Conservation (phyloP, 2,329 filamentous ascomycete genomes). For the Fonsecaea nubica region DNA sequence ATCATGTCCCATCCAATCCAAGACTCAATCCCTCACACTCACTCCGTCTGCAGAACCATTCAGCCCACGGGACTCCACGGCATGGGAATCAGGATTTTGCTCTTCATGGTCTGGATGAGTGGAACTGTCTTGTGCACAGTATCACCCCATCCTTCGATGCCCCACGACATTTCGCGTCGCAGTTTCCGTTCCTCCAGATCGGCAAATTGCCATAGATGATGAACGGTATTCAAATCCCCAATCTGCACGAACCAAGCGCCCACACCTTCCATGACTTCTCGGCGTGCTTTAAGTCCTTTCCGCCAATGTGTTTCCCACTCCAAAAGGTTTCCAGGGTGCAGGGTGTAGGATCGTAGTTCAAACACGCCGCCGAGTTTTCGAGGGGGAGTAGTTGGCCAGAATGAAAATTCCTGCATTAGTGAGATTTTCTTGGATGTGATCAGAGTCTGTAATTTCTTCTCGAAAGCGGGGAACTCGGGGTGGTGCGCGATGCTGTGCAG, state of each 20-base stretch:
- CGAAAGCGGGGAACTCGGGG: constrained; percentile 82
- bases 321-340: constrained; percentile 92
- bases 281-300: constrained; percentile 83
- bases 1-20: neutral
- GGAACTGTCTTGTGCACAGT: constrained; percentile 99
- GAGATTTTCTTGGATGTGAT: constrained; percentile 85
- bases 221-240: constrained; percentile 94
- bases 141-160: constrained; percentile 91
- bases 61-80: constrained; percentile 93
- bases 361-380: constrained; percentile 90
- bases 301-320: constrained; percentile 99
- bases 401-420: constrained; percentile 99
- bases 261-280: constrained; percentile 98
- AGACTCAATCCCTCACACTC: constrained; percentile 2
- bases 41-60: constrained; percentile 2
- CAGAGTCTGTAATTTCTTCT: constrained; percentile 81
- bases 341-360: constrained; percentile 93
- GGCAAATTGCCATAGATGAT: constrained; percentile 98
- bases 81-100: constrained; percentile 89
- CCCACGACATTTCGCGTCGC: constrained; percentile 92
- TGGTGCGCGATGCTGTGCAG: constrained; percentile 82
- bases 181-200: constrained; percentile 92
- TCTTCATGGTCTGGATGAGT: constrained; percentile 96
- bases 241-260: constrained; percentile 99
- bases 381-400: constrained; percentile 95